phyloP scores from a whole-genome alignment of 2,329 filamentous ascomycete genomes.

The Tolypocladium endophyticum region DNA sequence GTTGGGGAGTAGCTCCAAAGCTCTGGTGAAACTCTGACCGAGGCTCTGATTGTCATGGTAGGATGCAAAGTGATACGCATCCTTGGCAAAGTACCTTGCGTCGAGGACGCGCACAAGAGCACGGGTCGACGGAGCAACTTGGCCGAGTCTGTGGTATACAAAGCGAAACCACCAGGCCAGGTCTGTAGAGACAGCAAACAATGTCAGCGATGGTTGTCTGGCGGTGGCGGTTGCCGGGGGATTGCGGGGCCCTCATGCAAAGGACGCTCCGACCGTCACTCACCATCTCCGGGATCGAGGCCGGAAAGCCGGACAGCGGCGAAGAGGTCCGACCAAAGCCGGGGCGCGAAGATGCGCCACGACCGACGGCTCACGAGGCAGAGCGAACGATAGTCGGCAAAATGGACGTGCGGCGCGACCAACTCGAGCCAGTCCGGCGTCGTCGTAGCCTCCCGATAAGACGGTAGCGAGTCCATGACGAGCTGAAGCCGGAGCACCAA shows the following conservation, averaged over 20 bases:
- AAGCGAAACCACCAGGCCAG: conserved; percentile 38
- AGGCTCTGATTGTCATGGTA: conserved; percentile 23
- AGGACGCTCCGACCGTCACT: conserved; percentile 10
- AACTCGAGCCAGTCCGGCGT: conserved; percentile 37
- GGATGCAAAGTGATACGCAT: conserved; percentile 29
- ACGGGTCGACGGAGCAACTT: conserved; percentile 26
- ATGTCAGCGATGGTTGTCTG: background rate
- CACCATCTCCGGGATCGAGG: conserved; percentile 34
- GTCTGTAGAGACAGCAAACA: conserved; percentile 24
- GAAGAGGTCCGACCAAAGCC: conserved; percentile 42
- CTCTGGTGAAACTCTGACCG: conserved; percentile 26
- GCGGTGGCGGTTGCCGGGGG: background rate
- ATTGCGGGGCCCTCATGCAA: background rate
- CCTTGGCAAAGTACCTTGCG: conserved; percentile 30
- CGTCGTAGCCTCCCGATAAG: conserved; percentile 40
- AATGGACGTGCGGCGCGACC: conserved; percentile 31
- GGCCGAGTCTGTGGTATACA: conserved; percentile 26
- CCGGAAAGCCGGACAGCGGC: conserved; percentile 25
- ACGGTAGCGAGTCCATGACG: conserved; percentile 30
- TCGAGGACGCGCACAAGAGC: conserved; percentile 36
- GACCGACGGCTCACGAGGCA: conserved; percentile 39
- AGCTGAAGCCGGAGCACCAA: background rate
- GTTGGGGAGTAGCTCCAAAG: conserved; percentile 29
- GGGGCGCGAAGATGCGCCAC: conserved; percentile 37
- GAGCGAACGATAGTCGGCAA: conserved; percentile 30